phyloP scores from a whole-genome alignment of 306 rosid genomes.

The Parietaria judaica region DNA sequence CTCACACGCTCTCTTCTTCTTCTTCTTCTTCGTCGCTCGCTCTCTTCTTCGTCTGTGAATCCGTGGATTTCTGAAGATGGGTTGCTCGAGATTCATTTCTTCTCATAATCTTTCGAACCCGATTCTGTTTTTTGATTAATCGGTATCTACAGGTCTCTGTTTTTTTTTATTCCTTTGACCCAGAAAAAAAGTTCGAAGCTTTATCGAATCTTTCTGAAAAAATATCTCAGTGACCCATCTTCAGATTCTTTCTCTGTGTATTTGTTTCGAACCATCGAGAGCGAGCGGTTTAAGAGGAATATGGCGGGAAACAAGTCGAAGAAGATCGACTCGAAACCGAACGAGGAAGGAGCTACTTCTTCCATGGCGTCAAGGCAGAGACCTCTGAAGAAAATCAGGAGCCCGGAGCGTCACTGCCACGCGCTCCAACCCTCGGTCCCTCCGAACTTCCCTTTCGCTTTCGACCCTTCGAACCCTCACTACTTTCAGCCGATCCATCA shows the following conservation, averaged over 20 bases:
- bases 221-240: constrained; percentile 23
- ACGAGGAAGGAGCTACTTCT: constrained; percentile 46
- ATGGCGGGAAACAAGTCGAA: constrained; percentile 33
- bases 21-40: constrained; percentile 1
- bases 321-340: constrained; percentile 28
- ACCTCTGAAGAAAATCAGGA: constrained; percentile 70
- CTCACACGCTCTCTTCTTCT: background rate
- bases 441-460: constrained; percentile 69
- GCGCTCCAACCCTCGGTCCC: constrained; percentile 23
- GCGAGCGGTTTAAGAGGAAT: constrained; percentile 21
- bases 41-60: constrained; percentile 19
- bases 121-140: constrained; percentile 46
- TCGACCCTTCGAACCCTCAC: constrained; percentile 39
- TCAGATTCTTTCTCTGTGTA: constrained; percentile 6
- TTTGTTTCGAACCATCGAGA: constrained; percentile 22
- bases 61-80: constrained; percentile 28
- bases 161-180: constrained; percentile 8
- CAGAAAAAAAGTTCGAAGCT: constrained; percentile 1
- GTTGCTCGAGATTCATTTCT: constrained; percentile 18
- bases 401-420: constrained; percentile 43
- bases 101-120: constrained; percentile 35
- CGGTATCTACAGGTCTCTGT: constrained; percentile 22
- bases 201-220: constrained; percentile 12
- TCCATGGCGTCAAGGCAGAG: constrained; percentile 35
- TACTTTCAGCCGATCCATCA: constrained; percentile 28